Base-by-base conservation (phyloP, 1,284 basidiomycete species). In the Rhodotorula mucilaginosa region DNA sequence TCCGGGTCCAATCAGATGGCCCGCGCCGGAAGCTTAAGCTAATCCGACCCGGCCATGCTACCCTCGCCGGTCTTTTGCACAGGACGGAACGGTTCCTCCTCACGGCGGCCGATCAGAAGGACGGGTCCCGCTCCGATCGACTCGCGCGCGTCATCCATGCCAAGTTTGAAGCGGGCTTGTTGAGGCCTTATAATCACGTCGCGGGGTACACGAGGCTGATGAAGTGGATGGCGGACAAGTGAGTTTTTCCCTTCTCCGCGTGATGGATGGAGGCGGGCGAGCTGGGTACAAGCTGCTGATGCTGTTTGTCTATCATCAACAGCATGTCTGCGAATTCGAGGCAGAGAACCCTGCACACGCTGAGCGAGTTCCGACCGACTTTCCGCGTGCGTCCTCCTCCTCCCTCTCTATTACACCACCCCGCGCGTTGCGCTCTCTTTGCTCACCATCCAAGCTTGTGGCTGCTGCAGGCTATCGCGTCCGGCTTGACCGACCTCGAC, bases 101-200 rank as follows among this genome's bases (percentile, higher is more conserved):
- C 48, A 97, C 93, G 0, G 95, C 96, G 2, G 96, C 96, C 0
- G 95, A 98, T 81, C 95, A 97, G 80, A 92, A 92, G 60, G 87
- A 90, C 18, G 95, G 95, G 0, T 90, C 93, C 19, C 86, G 95
- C 51, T 92, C 96, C 74, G 92, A 97, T 76, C 88, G 95, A 1
- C 83, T 99, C 54, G 91, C 90, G 70, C 87, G 91, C 71, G 96
- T 99, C 74, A 98, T 98, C 78, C 88, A 91, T 75, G 94, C 92
- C 78, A 98, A 98, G 82, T 97, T 97, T 82, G 95, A 98, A 80
- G 96, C 95, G 1, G 96, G 95, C 0, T 81, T 99, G 57, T 82
- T 98, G 72, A 93, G 93, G 79, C 96, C 96, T 0, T 97, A 97
- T 80, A 96, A 98, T 82, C 97, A 97, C 80, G 93, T 96, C 70